Evolutionary conservation across 208 protist genomes (phyloP).

Genomic region (Sergeia podlipaevii): DNA sequence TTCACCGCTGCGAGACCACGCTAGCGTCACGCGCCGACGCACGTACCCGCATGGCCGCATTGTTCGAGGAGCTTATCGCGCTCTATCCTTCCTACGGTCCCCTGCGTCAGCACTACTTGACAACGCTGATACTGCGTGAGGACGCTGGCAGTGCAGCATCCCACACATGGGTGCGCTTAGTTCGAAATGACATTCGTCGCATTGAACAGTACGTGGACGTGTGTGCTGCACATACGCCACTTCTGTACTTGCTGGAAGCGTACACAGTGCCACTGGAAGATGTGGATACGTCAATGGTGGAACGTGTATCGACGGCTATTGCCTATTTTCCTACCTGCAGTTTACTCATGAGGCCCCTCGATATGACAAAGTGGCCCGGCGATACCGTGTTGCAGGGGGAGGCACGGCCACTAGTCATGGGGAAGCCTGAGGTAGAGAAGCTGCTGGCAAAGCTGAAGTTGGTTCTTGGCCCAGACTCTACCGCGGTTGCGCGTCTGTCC

Average conservation of each 20-base stretch:
- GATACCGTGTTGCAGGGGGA: neutral
- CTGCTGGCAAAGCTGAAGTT: neutral
- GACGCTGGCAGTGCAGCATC: neutral
- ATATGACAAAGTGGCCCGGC: neutral
- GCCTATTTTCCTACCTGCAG: neutral
- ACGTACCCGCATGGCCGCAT: slow-evolving; percentile 34
- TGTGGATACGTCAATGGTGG: neutral
- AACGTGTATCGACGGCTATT: neutral
- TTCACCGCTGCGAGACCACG: slow-evolving; percentile 48
- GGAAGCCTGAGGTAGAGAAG: neutral
- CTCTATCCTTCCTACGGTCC: slow-evolving; percentile 53
- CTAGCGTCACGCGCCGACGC: slow-evolving; percentile 23
- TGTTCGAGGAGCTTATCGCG: slow-evolving; percentile 84
- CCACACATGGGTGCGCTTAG: slow-evolving; percentile 12
- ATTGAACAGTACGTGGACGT: slow-evolving; percentile 10
- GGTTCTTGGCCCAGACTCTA: neutral
- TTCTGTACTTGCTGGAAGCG: slow-evolving; percentile 43
- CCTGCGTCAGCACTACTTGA: slow-evolving; percentile 70
- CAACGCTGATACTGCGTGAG: slow-evolving; percentile 13
- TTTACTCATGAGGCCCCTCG: too few relatives aligned
- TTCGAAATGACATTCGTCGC: slow-evolving; percentile 1
- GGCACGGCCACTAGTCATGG: neutral
- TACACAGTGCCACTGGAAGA: slow-evolving; percentile 12
- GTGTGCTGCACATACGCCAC: slow-evolving; percentile 18
- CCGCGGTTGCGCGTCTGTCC: neutral